Percentiles rank a stretch among this genome's conserved stretches.
Conservation (phyloP, 192 early-diverging fungal genomes). For the Hyaloraphidium curvatum region DNA sequence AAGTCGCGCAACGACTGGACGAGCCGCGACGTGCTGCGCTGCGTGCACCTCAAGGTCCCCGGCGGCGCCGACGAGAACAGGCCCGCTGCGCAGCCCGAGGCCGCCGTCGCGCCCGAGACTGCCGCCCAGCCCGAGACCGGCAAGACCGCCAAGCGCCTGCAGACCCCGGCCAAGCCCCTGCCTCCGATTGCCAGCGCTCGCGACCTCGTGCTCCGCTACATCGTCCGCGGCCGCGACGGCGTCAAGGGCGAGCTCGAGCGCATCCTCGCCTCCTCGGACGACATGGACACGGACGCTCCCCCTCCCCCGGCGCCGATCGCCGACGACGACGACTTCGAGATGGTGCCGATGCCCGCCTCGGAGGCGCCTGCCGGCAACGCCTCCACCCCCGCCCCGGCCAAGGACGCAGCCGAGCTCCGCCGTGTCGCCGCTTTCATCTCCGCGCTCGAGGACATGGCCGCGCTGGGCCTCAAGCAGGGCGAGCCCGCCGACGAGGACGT, state of each 20-base stretch:
- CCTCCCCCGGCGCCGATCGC: no score
- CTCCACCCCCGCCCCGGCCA: not conserved
- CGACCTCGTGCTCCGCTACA: not conserved
- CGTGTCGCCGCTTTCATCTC: not conserved
- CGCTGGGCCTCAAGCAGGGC: no score
- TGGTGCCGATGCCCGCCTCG: not conserved
- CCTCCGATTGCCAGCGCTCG: no score
- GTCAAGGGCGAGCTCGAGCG: not conserved
- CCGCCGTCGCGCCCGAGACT: not conserved
- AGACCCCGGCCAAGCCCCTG: no score
- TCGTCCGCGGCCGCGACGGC: not conserved
- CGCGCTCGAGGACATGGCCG: not conserved
- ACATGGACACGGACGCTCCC: not conserved
- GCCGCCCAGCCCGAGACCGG: not conserved
- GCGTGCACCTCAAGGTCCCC: constrained; percentile 11
- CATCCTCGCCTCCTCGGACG: not conserved
- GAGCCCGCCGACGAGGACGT: not conserved
- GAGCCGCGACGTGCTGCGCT: constrained; percentile 10
- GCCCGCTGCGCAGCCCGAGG: not conserved
- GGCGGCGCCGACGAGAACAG: no score
- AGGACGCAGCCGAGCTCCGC: not conserved
- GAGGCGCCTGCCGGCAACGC: not conserved
- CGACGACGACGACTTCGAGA: no score
- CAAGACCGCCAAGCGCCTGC: no score
- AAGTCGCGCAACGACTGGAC: constrained; percentile 16